Evolutionary conservation across 2,329 filamentous ascomycete genomes (phyloP), one percentile per base, ranked within the genome.

Genomic region (Aspergillus tamarii): DNA sequence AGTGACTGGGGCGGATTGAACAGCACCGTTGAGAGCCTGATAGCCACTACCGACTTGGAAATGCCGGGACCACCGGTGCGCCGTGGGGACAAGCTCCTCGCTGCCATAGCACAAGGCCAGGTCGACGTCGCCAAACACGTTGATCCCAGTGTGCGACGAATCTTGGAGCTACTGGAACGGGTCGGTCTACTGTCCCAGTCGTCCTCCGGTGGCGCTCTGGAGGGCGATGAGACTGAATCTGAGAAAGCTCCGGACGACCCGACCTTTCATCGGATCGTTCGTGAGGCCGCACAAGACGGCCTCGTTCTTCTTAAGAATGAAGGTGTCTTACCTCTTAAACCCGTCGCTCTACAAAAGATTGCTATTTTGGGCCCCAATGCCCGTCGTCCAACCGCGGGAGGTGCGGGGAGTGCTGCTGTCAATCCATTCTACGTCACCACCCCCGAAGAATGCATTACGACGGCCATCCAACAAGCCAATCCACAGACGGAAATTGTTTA

Each of bases 1-100:
- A 62, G 56, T 16, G 66, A 68, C 46, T 68, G 61, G 64, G 57
- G 57, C 0, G 64, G 64, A 3, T 26, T 46, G 16, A 60, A 63
- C 30, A 50, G 34, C 10, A 60, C 58, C 0, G 55, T 59, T 10
- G 54, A 63, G 10, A 26, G 32, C 23, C 12, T 65, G 1, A 41
- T 48, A 1, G 64, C 61, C 2, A 48, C 52, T 8, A 41, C 50
- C 6, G 63, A 63, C 16, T 48, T 65, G 30, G 61, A 63, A 19
- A 63, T 63, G 60, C 60, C 63, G 1, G 63, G 63, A 1, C 63
- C 63, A 2, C 6, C 63, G 2, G n/a, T 32, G 12, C n/a, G 41
- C 6, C 60, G 60, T 3, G 60, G 56, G 1, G 16, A 57, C 23
- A 23, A 34, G 5, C 14, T 65, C 21, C 21, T 53, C 2, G 30